Percentiles rank a stretch among this genome's conserved stretches.
phyloP scores from a whole-genome alignment of 2,329 filamentous ascomycete species.

The Phaeosphaeria sp. region DNA sequence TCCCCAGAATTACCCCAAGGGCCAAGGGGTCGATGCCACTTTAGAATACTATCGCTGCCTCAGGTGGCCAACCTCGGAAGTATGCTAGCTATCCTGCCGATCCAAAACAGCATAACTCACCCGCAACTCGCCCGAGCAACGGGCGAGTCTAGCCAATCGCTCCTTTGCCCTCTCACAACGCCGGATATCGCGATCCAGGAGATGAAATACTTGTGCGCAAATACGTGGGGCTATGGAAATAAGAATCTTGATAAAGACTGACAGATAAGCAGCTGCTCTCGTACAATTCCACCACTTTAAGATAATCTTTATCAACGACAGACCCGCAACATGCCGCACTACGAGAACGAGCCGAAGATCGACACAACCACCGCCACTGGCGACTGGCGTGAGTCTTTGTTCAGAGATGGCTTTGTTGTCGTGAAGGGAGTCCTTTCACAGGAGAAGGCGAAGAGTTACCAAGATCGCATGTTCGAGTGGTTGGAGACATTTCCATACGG shows the following conservation, averaged over 20 bases:
- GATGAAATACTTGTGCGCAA: neutral
- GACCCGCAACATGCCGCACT: constrained; percentile 3
- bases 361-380: constrained; percentile 16
- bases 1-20: neutral
- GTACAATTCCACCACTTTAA: neutral
- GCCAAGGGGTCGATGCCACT: neutral
- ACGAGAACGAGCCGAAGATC: constrained; percentile 15
- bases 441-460: constrained; percentile 31
- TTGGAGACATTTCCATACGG: constrained; percentile 33
- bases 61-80: neutral
- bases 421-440: constrained; percentile 24
- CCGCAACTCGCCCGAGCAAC: constrained; percentile 12
- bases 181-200: constrained; percentile 1
- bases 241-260: neutral
- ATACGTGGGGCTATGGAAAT: neutral
- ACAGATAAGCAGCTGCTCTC: neutral
- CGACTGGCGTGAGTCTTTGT: constrained; percentile 36
- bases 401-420: constrained; percentile 30
- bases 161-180: neutral
- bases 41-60: neutral
- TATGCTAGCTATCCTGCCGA: neutral
- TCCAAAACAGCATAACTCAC: constrained; percentile 5
- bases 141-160: constrained; percentile 4
- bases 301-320: neutral
- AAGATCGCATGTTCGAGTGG: constrained; percentile 36